Percentiles rank a stretch among this genome's conserved stretches.
Evolutionary conservation across 805 yeast genomes (phyloP).

Genomic region (Ogataea polymorpha): DNA sequence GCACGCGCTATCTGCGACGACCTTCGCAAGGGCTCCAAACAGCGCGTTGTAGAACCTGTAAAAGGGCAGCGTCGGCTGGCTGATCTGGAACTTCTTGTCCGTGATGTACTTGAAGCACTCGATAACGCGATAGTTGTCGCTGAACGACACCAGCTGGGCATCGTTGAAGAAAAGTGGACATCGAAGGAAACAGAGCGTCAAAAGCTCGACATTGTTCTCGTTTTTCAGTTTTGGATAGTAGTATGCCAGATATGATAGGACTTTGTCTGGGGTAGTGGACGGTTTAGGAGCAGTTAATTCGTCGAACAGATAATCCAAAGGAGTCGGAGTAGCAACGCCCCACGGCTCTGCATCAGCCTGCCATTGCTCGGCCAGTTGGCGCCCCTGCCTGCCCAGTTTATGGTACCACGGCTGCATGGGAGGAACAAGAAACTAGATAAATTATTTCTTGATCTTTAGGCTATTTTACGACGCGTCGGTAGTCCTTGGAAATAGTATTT

Average conservation of each 20-base stretch:
- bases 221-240: constrained; percentile 49
- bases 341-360: constrained; percentile 1
- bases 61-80: constrained; percentile 47
- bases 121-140: constrained; percentile 37
- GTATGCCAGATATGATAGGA: constrained; percentile 47
- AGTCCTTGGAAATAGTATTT: neutral
- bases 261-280: constrained; percentile 24
- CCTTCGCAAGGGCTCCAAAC: constrained; percentile 34
- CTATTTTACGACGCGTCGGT: constrained; percentile 14
- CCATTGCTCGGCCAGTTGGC: constrained; percentile 17
- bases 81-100: constrained; percentile 43
- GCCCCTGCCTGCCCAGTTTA: constrained; percentile 27
- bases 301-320: constrained; percentile 44
- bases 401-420: constrained; percentile 9
- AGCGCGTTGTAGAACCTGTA: constrained; percentile 41
- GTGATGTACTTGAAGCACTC: constrained; percentile 47
- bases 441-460: neutral
- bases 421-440: neutral
- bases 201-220: constrained; percentile 42
- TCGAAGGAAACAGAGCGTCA: constrained; percentile 43
- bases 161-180: constrained; percentile 37
- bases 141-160: constrained; percentile 25
- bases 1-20: constrained; percentile 17
- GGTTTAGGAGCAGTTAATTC: constrained; percentile 41
- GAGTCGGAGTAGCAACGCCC: constrained; percentile 3